These are phyloP conservation scores for Trichoderma asperellum DNA, from an alignment of 2,329 filamentous ascomycete genomes.

Conservation along the genomic window DNA sequence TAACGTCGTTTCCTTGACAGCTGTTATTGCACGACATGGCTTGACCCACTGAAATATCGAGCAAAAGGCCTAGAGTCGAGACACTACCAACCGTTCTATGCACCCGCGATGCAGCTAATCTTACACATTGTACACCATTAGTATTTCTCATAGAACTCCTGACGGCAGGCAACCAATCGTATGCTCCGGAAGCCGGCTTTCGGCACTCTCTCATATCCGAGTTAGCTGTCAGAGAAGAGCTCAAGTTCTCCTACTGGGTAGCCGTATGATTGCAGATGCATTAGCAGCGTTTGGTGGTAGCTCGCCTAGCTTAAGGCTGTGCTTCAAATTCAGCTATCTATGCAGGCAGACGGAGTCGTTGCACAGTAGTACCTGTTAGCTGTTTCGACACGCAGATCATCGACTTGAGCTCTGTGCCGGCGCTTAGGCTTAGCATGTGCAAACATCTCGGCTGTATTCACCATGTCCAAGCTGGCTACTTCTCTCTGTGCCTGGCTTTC, in stretches of 20 bases:
- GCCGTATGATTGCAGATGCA: neutral
- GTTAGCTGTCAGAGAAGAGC: neutral
- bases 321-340: neutral
- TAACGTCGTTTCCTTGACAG: neutral
- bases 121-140: neutral
- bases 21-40: neutral
- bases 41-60: neutral
- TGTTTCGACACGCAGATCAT: slow-evolving; percentile 5
- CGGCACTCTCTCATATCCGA: neutral
- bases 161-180: neutral
- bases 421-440: neutral
- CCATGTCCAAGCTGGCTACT: neutral
- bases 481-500: neutral
- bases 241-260: neutral
- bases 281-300: neutral
- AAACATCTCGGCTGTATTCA: neutral
- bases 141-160: neutral
- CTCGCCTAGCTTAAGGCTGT: neutral
- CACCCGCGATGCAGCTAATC: neutral
- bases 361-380: neutral
- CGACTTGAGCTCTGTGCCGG: neutral
- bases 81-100: neutral
- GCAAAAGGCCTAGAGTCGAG: neutral
- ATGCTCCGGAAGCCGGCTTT: neutral
- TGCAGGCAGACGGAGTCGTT: neutral